These are phyloP conservation scores for Thuja plicata DNA, from an alignment of 83 land plant genomes.

Conservation along the genomic window DNA sequence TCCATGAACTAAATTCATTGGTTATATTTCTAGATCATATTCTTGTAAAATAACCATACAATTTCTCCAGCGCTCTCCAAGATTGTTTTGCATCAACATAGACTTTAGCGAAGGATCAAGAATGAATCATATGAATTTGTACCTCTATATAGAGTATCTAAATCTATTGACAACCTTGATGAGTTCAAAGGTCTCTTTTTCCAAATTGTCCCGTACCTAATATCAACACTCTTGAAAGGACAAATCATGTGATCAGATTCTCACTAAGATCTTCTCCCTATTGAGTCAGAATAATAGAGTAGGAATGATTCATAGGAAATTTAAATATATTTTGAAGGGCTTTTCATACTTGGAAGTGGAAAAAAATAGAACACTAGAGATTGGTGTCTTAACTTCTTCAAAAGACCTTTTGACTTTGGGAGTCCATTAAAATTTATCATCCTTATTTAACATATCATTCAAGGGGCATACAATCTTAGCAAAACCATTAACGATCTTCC, in stretches of 20 bases:
- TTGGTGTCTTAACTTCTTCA: neutral
- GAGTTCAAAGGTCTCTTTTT: neutral
- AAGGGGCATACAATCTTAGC: neutral
- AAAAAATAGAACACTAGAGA: neutral
- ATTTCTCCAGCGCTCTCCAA: neutral
- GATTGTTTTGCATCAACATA: neutral
- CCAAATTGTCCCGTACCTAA: neutral
- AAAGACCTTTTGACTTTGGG: neutral
- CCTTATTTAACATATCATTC: neutral
- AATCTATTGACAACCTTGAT: neutral
- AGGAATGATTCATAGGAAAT: neutral
- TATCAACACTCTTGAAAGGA: neutral
- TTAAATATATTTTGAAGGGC: neutral
- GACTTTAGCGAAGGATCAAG: neutral
- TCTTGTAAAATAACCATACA: too few relatives aligned
- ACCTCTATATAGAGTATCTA: neutral
- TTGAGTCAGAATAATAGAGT: neutral
- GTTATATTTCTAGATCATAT: neutral
- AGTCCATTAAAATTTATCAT: neutral
- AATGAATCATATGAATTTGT: too few relatives aligned
- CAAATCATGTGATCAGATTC: too few relatives aligned
- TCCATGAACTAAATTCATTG: neutral
- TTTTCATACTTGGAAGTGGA: neutral
- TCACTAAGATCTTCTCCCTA: neutral
- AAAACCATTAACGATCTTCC: neutral